Base-by-base conservation (phyloP, 2,329 filamentous ascomycete genomes). In the Sporothrix humicola region DNA sequence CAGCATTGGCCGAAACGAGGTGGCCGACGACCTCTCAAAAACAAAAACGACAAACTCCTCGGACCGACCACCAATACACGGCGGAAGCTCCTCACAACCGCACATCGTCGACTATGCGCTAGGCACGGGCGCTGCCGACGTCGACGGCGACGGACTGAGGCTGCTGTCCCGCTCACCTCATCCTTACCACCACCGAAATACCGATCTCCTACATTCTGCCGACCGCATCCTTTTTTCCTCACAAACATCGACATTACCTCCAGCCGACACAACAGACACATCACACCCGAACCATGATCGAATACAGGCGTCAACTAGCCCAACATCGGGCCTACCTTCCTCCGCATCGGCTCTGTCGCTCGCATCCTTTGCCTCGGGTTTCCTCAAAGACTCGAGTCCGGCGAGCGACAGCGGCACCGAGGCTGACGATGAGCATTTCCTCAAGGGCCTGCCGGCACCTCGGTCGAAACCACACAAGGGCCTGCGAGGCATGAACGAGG, bases 371-470 rank as follows among this genome's bases (percentile, higher is more conserved):
- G 70, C 31, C 12, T 70, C 71, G 8, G 75, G 78, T 61, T 82
- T 61, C 54, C 81, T 83, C 73, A 86, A 85, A 76, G 86, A 88
- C 70, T 89, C 88, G 4, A 85, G 87, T 0, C 87, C 90, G 1
- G 89, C 88, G 12, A 97, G 93, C 81, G 95, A 97, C 77, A 97
- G 94, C 80, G 95, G 95, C 31, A 97, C 95, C 20, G 95, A 98
- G 80, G 95, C 95, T 54, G 95, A 98, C 79, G 95, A 98, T 83
- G 95, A 98, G 81, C 92, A 95, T 76, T 91, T 95, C 77, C 85
- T 97, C 73, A 96, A 92, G 80, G 92, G 94, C 0, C 84, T 98
- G 26, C 95, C 95, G 0, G 93, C 95, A 2, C 93, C 95, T 1
- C 91, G 87, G n/a, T 77, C 87, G 9, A 88, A 90, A 75, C 86